phyloP scores from a whole-genome alignment of 495 filamentous ascomycete genomes.

The Hypoxylon crocopeplum region DNA sequence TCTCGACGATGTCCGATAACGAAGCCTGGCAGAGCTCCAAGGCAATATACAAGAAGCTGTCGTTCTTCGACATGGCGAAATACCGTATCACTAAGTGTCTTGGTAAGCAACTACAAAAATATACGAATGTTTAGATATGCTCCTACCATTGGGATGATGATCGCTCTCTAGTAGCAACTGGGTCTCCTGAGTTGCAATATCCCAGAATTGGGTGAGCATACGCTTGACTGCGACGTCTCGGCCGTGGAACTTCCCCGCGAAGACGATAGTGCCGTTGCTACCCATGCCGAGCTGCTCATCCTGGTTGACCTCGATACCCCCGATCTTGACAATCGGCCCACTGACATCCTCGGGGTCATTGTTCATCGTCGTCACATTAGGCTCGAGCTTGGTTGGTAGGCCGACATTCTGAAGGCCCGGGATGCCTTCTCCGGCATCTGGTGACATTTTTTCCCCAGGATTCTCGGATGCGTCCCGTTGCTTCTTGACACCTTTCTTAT shows the following conservation, averaged over 20 bases:
- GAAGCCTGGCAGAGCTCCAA: slow-evolving; percentile 95
- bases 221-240: slow-evolving; percentile 94
- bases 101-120: slow-evolving; percentile 31
- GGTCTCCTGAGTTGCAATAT: slow-evolving; percentile 94
- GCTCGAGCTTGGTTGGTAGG: slow-evolving; percentile 59
- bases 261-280: slow-evolving; percentile 87
- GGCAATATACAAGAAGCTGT: slow-evolving; percentile 95
- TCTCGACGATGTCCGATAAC: slow-evolving; percentile 84
- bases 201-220: slow-evolving; percentile 93
- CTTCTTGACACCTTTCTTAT: slow-evolving; percentile 63
- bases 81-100: slow-evolving; percentile 80
- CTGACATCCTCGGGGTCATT: slow-evolving; percentile 61
- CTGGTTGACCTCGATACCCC: slow-evolving; percentile 74
- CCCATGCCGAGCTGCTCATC: slow-evolving; percentile 77
- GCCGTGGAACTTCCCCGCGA: slow-evolving; percentile 84
- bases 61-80: slow-evolving; percentile 84
- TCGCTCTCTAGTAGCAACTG: slow-evolving; percentile 89
- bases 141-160: slow-evolving; percentile 80
- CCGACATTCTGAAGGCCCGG: slow-evolving; percentile 49
- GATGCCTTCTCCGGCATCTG: slow-evolving; percentile 38
- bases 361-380: slow-evolving; percentile 59
- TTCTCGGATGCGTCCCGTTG: slow-evolving; percentile 46
- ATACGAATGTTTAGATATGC: background rate
- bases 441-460: slow-evolving; percentile 49
- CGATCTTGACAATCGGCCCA: slow-evolving; percentile 70